phyloP scores from a whole-genome alignment of 148 eudicot genomes.

The Amaranthus cruentus region DNA sequence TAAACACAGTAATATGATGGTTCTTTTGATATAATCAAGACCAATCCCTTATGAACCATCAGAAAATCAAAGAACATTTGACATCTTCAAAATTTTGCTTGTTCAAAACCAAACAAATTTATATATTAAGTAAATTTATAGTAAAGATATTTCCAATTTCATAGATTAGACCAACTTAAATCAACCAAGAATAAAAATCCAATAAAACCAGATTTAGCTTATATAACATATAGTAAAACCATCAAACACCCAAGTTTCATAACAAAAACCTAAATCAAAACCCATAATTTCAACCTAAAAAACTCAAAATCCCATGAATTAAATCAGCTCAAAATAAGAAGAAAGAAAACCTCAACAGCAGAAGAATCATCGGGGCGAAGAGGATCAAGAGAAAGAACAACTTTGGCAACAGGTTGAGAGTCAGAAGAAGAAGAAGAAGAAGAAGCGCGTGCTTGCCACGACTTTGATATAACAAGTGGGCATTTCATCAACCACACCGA shows the following conservation, averaged over 20 bases:
- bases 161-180: not conserved
- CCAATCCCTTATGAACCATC: not conserved
- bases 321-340: not conserved
- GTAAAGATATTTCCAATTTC: not conserved
- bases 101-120: not conserved
- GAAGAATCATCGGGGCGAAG: slow-evolving; percentile 56
- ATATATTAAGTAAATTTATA: too few species aligned
- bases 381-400: slow-evolving; percentile 78
- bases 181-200: not conserved
- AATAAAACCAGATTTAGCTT: not conserved
- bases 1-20: too few species aligned
- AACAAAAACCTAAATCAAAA: not conserved
- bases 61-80: not conserved
- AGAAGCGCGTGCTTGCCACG: slow-evolving; percentile 65
- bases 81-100: not conserved
- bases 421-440: slow-evolving; percentile 37
- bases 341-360: slow-evolving; percentile 21
- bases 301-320: not conserved
- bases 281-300: not conserved
- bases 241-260: not conserved
- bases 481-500: slow-evolving; percentile 95
- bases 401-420: slow-evolving; percentile 55
- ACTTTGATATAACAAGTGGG: slow-evolving; percentile 64
- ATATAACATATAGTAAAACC: not conserved
- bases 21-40: too few species aligned